phyloP scores from a whole-genome alignment of 1,284 basidiomycete species.

The Ustilago crameri region DNA sequence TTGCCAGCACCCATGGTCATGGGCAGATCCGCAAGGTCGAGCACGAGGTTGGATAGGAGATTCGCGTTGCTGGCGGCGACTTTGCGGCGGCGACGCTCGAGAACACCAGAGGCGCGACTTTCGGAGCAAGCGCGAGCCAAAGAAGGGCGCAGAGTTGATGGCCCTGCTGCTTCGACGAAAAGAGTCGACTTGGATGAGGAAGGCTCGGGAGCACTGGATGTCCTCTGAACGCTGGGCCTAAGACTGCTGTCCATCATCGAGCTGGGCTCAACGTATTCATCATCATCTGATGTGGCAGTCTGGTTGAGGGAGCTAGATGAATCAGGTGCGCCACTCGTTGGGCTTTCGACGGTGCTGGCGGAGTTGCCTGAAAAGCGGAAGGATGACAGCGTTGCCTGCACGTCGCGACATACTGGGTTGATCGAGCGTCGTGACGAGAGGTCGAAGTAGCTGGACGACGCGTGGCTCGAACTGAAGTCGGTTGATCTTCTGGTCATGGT shows the following conservation, averaged over 20 bases:
- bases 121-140: constrained; percentile 46
- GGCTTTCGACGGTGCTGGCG: constrained; percentile 14
- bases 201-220: constrained; percentile 39
- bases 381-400: constrained; percentile 31
- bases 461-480: constrained; percentile 16
- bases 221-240: constrained; percentile 43
- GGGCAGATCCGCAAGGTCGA: constrained; percentile 37
- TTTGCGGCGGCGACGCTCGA: constrained; percentile 39
- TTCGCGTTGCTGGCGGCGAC: constrained; percentile 5
- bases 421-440: constrained; percentile 19
- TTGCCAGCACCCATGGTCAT: constrained; percentile 45
- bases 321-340: constrained; percentile 1
- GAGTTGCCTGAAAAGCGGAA: constrained; percentile 30
- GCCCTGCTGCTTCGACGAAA: constrained; percentile 22
- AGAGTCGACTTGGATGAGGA: constrained; percentile 21
- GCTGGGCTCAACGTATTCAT: constrained; percentile 32
- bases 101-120: constrained; percentile 35
- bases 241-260: constrained; percentile 22
- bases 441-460: constrained; percentile 16
- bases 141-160: constrained; percentile 18
- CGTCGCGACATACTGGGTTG: constrained; percentile 26
- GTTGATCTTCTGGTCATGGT: constrained; percentile 32
- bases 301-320: neutral
- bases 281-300: constrained; percentile 4
- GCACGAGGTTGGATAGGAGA: constrained; percentile 31